phyloP scores from a whole-genome alignment of 2,329 filamentous ascomycete genomes.

The Arthrobotrys conoides region DNA sequence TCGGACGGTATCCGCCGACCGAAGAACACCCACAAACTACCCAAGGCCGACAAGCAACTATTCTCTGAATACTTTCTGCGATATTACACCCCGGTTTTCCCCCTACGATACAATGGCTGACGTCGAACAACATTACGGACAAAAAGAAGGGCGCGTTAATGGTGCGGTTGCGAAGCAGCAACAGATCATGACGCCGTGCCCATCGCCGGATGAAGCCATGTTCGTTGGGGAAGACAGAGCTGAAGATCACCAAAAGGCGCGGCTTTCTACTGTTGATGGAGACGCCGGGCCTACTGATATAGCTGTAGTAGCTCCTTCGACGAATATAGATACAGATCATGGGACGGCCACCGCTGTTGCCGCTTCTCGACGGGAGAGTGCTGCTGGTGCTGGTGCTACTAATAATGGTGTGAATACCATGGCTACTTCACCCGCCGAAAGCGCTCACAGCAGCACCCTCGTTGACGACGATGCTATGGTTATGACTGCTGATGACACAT shows the following conservation, averaged over 20 bases:
- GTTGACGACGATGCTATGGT: constrained; percentile 14
- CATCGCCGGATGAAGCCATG: constrained; percentile 60
- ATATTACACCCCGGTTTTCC: constrained; percentile 9
- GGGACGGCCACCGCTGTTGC: constrained; percentile 1
- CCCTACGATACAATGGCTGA: constrained; percentile 52
- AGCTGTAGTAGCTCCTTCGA: constrained; percentile 13
- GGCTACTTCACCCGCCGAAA: constrained; percentile 38
- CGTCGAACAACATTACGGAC: constrained; percentile 46
- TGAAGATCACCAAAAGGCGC: constrained; percentile 15
- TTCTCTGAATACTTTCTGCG: constrained; percentile 24
- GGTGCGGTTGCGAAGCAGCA: constrained; percentile 10
- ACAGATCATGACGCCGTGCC: constrained; percentile 56
- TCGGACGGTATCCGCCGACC: constrained; percentile 33
- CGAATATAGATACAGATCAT: constrained; percentile 26
- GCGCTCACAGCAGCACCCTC: constrained; percentile 24
- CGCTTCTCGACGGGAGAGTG: constrained; percentile 6
- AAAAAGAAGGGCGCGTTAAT: constrained; percentile 50
- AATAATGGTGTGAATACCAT: constrained; percentile 13
- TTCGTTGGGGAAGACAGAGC: constrained; percentile 49
- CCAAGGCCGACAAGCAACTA: neutral
- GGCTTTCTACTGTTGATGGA: constrained; percentile 22
- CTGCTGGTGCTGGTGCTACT: constrained; percentile 2
- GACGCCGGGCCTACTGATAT: constrained; percentile 9
- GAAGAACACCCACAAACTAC: neutral
- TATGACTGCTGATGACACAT: constrained; percentile 17